These are phyloP conservation scores for Clarireedia hainanense DNA, from an alignment of 2,329 filamentous ascomycete species.

Conservation along the genomic window DNA sequence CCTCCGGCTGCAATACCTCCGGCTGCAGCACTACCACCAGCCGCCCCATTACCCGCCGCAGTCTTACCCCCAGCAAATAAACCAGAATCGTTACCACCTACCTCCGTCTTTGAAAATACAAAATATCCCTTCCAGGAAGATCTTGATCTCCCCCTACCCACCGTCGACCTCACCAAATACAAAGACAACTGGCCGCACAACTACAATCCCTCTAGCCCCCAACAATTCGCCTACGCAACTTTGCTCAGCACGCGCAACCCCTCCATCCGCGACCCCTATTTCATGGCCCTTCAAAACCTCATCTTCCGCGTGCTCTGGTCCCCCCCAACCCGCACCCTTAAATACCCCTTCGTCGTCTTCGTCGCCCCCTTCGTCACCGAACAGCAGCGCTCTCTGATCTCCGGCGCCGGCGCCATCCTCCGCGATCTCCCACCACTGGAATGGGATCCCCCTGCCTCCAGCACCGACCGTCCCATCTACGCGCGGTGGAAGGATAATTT, in stretches of 20 bases:
- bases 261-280: constrained; percentile 11
- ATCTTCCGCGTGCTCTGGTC: constrained; percentile 14
- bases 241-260: constrained; percentile 12
- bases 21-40: too few species aligned
- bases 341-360: constrained; percentile 14
- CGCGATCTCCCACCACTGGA: constrained; percentile 9
- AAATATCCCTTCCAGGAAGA: constrained; percentile 7
- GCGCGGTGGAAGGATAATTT: constrained; percentile 13
- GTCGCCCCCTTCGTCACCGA: constrained; percentile 11
- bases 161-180: neutral
- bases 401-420: constrained; percentile 12
- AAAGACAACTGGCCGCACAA: constrained; percentile 3
- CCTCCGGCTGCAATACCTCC: too few species aligned
- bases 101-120: constrained; percentile 1
- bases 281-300: constrained; percentile 12
- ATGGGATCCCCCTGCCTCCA: constrained; percentile 3
- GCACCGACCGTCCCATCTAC: neutral
- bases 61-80: neutral
- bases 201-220: constrained; percentile 33
- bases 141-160: neutral
- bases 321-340: neutral
- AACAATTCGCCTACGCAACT: constrained; percentile 9
- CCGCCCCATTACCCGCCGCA: neutral
- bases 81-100: neutral
- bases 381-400: constrained; percentile 8